Conservation (phyloP, 2,329 filamentous ascomycete species). For the Lachnellula subtilissima region DNA sequence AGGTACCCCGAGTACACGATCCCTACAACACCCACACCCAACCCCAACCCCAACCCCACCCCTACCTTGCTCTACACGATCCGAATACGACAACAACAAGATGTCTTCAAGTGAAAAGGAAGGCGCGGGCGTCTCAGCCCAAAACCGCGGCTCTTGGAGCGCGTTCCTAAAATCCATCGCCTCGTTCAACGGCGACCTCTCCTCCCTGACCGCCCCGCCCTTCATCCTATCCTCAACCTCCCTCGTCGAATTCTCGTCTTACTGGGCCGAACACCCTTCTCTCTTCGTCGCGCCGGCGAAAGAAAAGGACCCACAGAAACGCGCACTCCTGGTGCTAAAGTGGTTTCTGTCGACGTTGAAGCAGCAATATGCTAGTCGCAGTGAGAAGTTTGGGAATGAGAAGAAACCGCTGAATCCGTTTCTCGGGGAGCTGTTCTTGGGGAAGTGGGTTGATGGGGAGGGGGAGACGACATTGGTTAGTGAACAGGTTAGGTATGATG, state of each 20-base stretch:
- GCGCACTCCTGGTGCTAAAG: conserved; percentile 82
- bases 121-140: conserved; percentile 27
- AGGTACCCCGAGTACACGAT: not conserved
- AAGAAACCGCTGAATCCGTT: conserved; percentile 99
- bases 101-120: conserved; percentile 30
- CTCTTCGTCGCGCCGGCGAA: conserved; percentile 77
- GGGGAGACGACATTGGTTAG: conserved; percentile 84
- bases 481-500: conserved; percentile 75
- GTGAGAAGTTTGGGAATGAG: conserved; percentile 79
- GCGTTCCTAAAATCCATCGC: conserved; percentile 57
- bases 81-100: not conserved
- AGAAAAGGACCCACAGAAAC: conserved; percentile 74
- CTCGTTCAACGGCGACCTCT: conserved; percentile 77
- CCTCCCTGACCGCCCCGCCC: conserved; percentile 73
- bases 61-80: too few relatives aligned
- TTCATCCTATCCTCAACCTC: conserved; percentile 78
- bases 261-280: conserved; percentile 74
- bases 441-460: conserved; percentile 77
- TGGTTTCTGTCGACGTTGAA: conserved; percentile 95
- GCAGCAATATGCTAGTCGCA: conserved; percentile 71
- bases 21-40: conserved; percentile 2
- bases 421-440: conserved; percentile 88
- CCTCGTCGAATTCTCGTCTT: conserved; percentile 74
- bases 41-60: not conserved
- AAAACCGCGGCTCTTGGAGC: conserved; percentile 31